A percentile compares a stretch with the other conserved stretches of the same genome.
These are phyloP conservation scores for Lepidium didymum DNA, from an alignment of 345 rosid genomes.

Conservation along the genomic window DNA sequence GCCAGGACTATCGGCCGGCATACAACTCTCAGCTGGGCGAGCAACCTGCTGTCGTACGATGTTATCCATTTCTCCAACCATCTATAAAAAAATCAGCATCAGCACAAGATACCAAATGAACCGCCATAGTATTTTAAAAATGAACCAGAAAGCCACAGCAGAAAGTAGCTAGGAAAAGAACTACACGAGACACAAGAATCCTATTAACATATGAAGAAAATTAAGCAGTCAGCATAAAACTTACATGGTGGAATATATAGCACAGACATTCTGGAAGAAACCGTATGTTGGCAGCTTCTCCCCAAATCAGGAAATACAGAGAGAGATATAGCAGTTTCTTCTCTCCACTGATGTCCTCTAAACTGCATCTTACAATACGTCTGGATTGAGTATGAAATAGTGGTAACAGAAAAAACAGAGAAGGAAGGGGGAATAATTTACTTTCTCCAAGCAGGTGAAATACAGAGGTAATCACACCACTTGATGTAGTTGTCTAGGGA, in stretches of 20 bases:
- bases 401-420: constrained; percentile 16
- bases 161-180: not conserved
- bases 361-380: constrained; percentile 39
- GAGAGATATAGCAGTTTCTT: constrained; percentile 75
- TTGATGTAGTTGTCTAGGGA: constrained; percentile 82
- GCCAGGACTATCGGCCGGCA: constrained; percentile 51
- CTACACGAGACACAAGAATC: not conserved
- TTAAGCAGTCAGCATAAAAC: constrained; percentile 17
- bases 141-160: not conserved
- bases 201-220: constrained; percentile 2
- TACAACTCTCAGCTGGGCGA: constrained; percentile 78
- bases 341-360: constrained; percentile 71
- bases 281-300: constrained; percentile 83
- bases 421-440: constrained; percentile 26
- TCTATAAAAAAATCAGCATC: constrained; percentile 36
- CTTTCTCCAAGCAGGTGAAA: constrained; percentile 92
- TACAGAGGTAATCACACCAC: constrained; percentile 83
- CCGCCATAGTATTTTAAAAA: not conserved
- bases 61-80: constrained; percentile 95
- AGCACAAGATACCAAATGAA: not conserved
- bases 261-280: constrained; percentile 91
- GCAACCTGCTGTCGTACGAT: constrained; percentile 63
- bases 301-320: constrained; percentile 89
- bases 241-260: constrained; percentile 95
- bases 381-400: constrained; percentile 6